phyloP scores from a whole-genome alignment of 306 rosid genomes.

The Astragalus membranaceus region DNA sequence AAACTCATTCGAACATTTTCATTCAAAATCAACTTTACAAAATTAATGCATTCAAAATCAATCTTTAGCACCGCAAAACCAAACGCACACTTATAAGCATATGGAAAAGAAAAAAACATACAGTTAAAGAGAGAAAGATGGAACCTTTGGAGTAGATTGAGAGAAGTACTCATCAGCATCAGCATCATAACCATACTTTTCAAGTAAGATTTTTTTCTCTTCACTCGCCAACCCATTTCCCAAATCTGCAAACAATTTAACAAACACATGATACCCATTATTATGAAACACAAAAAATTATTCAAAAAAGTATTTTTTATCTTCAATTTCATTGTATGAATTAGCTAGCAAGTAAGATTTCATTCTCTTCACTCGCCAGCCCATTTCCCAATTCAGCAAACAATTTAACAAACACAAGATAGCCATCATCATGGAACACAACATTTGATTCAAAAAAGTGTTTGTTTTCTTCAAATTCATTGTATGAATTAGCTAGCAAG shows the following conservation, averaged over 20 bases:
- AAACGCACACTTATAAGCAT: neutral
- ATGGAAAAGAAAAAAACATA: neutral
- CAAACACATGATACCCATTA: neutral
- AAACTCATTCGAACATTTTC: too few relatives aligned
- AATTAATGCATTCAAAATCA: too few relatives aligned
- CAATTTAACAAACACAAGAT: neutral
- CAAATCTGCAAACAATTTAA: constrained; percentile 35
- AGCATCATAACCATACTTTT: constrained; percentile 71
- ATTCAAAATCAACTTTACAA: too few relatives aligned
- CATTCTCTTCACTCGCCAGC: constrained; percentile 47
- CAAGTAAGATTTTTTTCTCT: constrained; percentile 58
- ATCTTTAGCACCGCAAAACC: too few relatives aligned
- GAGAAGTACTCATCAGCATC: constrained; percentile 71
- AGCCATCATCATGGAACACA: neutral
- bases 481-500: neutral
- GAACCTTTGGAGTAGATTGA: constrained; percentile 59
- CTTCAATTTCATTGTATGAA: neutral
- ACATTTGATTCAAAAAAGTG: neutral
- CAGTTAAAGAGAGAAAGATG: neutral
- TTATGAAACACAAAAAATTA: neutral
- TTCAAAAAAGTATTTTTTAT: neutral
- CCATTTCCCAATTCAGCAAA: constrained; percentile 47
- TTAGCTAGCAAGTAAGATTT: constrained; percentile 39
- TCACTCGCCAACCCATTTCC: constrained; percentile 43
- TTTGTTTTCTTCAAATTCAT: neutral